phyloP scores from a whole-genome alignment of 495 filamentous ascomycete genomes.

The Lophiostoma macrostomum region DNA sequence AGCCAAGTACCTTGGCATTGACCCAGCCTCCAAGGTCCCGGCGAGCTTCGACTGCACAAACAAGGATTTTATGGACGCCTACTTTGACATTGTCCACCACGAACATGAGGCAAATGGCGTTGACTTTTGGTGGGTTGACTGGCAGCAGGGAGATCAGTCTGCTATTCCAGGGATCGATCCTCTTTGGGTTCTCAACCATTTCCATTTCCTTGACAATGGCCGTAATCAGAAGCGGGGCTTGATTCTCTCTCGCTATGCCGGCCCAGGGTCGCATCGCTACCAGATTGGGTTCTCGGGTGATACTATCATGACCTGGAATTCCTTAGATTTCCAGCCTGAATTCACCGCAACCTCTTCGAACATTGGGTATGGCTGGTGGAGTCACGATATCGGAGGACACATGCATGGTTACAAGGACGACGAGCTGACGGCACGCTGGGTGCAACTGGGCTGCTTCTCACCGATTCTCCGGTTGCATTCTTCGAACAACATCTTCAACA shows the following conservation, averaged over 20 bases:
- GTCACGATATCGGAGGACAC: conserved; percentile 62
- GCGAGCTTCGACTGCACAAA: conserved; percentile 55
- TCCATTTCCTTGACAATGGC: conserved; percentile 52
- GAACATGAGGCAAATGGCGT: conserved; percentile 49
- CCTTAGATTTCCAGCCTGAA: conserved; percentile 59
- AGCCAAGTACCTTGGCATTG: conserved; percentile 47
- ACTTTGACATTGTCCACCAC: conserved; percentile 54
- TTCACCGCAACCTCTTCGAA: conserved; percentile 62
- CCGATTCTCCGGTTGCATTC: conserved; percentile 59
- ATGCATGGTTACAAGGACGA: conserved; percentile 50
- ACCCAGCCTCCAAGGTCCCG: conserved; percentile 46
- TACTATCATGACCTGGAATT: conserved; percentile 53
- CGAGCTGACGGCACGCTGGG: conserved; percentile 55
- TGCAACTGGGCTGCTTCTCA: conserved; percentile 56
- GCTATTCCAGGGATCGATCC: conserved; percentile 56
- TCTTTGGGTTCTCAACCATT: conserved; percentile 62
- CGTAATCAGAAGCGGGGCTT: conserved; percentile 35
- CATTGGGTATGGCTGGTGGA: conserved; percentile 65
- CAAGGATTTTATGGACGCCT: conserved; percentile 54
- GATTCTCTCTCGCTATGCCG: conserved; percentile 56
- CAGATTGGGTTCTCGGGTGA: conserved; percentile 63
- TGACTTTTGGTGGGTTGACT: conserved; percentile 64
- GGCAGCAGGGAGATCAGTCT: conserved; percentile 57
- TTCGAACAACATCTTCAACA: conserved; percentile 49
- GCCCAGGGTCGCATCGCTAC: conserved; percentile 58